Percentiles rank a stretch among this genome's conserved stretches.
These are phyloP conservation scores for Erigeron canadensis DNA, from an alignment of 129 eudicot species.

Conservation along the genomic window DNA sequence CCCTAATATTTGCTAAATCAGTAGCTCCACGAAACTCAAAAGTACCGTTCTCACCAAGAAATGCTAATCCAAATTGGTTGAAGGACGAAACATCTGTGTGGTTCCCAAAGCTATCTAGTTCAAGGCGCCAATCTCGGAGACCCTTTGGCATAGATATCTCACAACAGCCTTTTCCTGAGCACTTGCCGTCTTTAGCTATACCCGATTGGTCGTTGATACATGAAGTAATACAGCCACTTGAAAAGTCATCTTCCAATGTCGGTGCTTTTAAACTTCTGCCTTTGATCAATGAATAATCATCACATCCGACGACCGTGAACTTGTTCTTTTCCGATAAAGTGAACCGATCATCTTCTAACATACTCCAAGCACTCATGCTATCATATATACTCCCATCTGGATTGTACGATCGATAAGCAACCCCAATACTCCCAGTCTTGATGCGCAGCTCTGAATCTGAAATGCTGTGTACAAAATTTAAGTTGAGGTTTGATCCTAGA, in stretches of 20 bases:
- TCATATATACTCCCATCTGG: background rate
- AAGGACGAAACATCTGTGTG: background rate
- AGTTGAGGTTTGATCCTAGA: conserved; percentile 6
- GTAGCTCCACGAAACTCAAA: no score
- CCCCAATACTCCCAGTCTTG: background rate
- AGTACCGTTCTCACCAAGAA: background rate
- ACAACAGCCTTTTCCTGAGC: conserved; percentile 53
- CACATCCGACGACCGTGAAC: conserved; percentile 44
- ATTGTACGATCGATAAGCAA: conserved; percentile 23
- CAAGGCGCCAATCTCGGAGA: background rate
- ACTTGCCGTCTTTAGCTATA: conserved; percentile 15
- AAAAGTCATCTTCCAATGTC: background rate
- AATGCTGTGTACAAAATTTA: conserved; percentile 25
- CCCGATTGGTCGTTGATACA: background rate
- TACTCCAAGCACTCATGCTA: background rate
- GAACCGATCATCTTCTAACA: background rate
- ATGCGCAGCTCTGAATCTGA: conserved; percentile 23
- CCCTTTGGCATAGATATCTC: conserved; percentile 42
- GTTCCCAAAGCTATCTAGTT: background rate
- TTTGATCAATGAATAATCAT: conserved; percentile 20
- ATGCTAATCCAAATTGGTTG: background rate
- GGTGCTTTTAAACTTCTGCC: no score
- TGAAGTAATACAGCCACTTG: conserved; percentile 22
- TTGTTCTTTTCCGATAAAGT: conserved; percentile 35
- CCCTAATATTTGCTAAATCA: no score